A percentile compares a stretch with the other conserved stretches of the same genome.
phyloP scores from a whole-genome alignment of 139 green algal genomes.

The Yamagishiella unicocca region DNA sequence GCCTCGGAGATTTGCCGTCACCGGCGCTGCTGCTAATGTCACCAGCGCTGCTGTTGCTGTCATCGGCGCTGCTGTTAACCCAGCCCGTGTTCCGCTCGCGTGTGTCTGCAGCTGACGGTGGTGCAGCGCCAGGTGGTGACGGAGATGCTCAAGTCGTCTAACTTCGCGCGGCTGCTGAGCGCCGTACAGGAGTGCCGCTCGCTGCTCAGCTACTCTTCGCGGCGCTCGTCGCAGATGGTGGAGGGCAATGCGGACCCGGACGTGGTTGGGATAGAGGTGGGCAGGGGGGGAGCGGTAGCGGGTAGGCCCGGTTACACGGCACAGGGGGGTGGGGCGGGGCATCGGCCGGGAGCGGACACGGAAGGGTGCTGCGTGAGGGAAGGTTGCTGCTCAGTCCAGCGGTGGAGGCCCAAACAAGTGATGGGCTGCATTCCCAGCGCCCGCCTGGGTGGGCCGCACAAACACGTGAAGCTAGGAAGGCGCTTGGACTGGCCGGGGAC shows the following conservation, averaged over 20 bases:
- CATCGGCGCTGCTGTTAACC: background rate
- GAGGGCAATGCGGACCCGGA: background rate
- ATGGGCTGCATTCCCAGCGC: no score
- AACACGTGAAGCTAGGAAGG: no score
- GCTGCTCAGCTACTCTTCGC: conserved; percentile 53
- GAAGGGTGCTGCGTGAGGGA: no score
- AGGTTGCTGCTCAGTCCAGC: no score
- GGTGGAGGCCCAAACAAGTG: no score
- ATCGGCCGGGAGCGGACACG: no score
- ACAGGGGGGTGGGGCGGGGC: background rate
- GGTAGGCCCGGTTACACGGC: background rate
- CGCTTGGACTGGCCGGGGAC: no score
- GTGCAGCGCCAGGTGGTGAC: conserved; percentile 76
- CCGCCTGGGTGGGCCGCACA: no score
- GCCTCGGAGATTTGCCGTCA: no score
- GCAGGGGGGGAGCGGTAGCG: background rate
- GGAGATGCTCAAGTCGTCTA: conserved; percentile 77
- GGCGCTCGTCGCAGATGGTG: background rate
- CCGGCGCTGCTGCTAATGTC: no score
- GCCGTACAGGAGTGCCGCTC: conserved; percentile 69
- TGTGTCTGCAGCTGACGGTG: conserved; percentile 59
- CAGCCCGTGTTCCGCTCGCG: background rate
- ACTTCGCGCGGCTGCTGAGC: conserved; percentile 81
- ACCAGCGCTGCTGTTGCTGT: no score
- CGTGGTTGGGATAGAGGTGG: background rate